Evolutionary conservation across 805 yeast genomes (phyloP).

Genomic region (Hanseniaspora valbyensis): DNA sequence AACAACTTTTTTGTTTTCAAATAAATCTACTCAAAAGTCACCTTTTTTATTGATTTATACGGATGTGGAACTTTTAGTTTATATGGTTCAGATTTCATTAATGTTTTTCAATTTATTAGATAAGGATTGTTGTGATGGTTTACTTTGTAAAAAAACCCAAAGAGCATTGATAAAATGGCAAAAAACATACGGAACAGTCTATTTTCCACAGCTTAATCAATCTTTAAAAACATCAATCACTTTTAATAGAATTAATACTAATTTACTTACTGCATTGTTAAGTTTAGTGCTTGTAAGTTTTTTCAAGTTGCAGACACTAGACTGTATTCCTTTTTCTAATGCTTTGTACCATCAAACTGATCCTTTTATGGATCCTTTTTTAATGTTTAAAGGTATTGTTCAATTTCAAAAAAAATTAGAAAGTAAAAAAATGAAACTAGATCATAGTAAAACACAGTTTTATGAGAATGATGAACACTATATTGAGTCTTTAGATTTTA

Average conservation of each 20-base stretch:
- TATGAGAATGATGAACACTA: neutral
- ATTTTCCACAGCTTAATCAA: slow-evolving; percentile 20
- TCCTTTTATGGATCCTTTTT: slow-evolving; percentile 64
- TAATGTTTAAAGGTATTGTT: slow-evolving; percentile 46
- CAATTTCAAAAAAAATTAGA: slow-evolving; percentile 64
- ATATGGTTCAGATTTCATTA: slow-evolving; percentile 60
- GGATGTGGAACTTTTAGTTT: slow-evolving; percentile 57
- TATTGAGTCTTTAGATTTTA: slow-evolving; percentile 44
- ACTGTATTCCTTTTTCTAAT: slow-evolving; percentile 43
- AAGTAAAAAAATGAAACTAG: slow-evolving; percentile 29
- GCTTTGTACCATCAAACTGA: slow-evolving; percentile 39
- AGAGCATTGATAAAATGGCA: slow-evolving; percentile 72
- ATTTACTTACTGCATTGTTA: slow-evolving; percentile 47
- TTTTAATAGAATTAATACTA: slow-evolving; percentile 11
- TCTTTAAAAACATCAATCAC: slow-evolving; percentile 8
- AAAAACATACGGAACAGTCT: slow-evolving; percentile 54
- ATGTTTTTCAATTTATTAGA: slow-evolving; percentile 67
- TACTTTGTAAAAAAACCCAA: slow-evolving; percentile 68
- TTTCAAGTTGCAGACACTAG: slow-evolving; percentile 49
- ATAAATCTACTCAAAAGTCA: slow-evolving; percentile 16
- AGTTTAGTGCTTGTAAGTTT: slow-evolving; percentile 65
- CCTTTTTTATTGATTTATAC: slow-evolving; percentile 37
- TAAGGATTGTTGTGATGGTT: slow-evolving; percentile 67
- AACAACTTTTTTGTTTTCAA: neutral
- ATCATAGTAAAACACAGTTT: neutral